phyloP scores from a whole-genome alignment of 1,284 basidiomycete species.

The Puccinia coronata region DNA sequence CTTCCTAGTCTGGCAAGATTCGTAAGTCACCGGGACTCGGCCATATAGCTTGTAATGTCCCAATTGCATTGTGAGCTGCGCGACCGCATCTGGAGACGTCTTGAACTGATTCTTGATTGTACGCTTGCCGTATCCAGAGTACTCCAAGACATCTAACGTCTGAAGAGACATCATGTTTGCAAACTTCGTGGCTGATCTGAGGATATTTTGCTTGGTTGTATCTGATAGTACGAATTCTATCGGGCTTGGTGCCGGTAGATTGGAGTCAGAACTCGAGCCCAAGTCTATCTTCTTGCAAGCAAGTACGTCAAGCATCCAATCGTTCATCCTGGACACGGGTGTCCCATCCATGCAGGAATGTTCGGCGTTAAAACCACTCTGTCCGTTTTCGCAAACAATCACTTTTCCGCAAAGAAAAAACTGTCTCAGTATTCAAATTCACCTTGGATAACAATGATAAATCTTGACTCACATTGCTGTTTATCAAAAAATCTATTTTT shows the following conservation, averaged over 20 bases:
- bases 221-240: slow-evolving; percentile 61
- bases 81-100: slow-evolving; percentile 75
- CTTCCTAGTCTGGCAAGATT: slow-evolving; percentile 90
- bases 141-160: slow-evolving; percentile 66
- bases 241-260: slow-evolving; percentile 52
- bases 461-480: slow-evolving; percentile 72
- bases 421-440: background rate
- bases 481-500: slow-evolving; percentile 96
- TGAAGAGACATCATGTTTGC: slow-evolving; percentile 68
- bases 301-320: slow-evolving; percentile 82
- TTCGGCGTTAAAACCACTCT: slow-evolving; percentile 77
- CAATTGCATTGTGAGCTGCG: slow-evolving; percentile 91
- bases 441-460: no score
- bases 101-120: slow-evolving; percentile 79
- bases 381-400: slow-evolving; percentile 87
- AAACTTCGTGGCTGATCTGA: slow-evolving; percentile 69
- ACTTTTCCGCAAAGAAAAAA: slow-evolving; percentile 64
- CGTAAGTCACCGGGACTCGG: slow-evolving; percentile 79
- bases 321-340: slow-evolving; percentile 89
- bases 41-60: slow-evolving; percentile 79
- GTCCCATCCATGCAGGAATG: slow-evolving; percentile 97
- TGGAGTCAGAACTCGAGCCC: slow-evolving; percentile 61
- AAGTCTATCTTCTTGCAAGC: slow-evolving; percentile 75
- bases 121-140: slow-evolving; percentile 86
- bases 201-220: slow-evolving; percentile 67